These are phyloP conservation scores for Mycena indigotica DNA, from an alignment of 768 basidiomycete genomes.

Conservation along the genomic window DNA sequence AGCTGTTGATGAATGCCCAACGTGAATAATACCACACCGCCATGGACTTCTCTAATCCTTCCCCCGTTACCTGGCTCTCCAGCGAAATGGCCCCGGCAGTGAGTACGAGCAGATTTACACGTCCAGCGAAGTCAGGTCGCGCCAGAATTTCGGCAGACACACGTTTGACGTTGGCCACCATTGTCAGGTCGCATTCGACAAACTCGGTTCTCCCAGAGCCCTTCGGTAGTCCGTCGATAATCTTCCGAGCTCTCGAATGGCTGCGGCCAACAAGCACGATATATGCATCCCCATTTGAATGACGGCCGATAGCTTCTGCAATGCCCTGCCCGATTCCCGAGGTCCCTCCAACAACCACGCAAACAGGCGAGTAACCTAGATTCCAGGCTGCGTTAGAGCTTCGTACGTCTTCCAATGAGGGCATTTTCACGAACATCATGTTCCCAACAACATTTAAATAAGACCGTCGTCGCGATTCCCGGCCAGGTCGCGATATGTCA, in stretches of 20 bases:
- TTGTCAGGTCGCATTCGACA: neutral
- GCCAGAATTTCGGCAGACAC: neutral
- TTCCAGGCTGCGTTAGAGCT: neutral
- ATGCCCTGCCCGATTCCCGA: neutral
- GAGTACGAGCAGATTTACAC: neutral
- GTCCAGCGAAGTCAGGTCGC: neutral
- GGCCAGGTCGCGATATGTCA: neutral
- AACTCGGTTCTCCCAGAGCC: neutral
- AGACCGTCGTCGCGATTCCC: neutral
- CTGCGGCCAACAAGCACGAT: neutral
- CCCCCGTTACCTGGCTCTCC: neutral
- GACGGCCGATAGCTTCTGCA: neutral
- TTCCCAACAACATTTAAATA: neutral
- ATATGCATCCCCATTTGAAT: neutral
- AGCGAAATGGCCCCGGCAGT: neutral
- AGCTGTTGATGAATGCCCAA: neutral
- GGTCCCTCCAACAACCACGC: neutral
- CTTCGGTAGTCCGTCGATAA: neutral
- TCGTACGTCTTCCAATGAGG: neutral
- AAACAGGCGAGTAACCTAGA: neutral
- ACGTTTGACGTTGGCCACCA: neutral
- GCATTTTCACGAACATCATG: neutral
- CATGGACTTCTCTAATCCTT: neutral
- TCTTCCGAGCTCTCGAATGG: neutral
- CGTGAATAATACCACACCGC: constrained; percentile 2